phyloP scores from a whole-genome alignment of 1,139 yeast species.

The Pichia sp. region DNA sequence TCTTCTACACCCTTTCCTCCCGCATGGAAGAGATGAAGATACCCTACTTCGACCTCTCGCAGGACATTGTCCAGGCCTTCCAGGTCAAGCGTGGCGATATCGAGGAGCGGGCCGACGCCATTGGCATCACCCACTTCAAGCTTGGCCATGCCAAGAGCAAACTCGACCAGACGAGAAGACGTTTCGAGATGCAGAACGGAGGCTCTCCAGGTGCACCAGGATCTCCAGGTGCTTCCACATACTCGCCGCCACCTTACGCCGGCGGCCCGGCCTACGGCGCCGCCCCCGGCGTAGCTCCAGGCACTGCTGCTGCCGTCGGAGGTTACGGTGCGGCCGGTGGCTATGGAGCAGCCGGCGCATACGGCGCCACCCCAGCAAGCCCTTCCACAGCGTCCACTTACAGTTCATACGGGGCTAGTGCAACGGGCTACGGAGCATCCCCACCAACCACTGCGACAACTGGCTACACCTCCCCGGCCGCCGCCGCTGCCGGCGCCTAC shows the following conservation, averaged over 20 bases:
- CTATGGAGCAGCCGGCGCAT: slow-evolving; percentile 5
- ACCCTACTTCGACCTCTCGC: slow-evolving; percentile 82
- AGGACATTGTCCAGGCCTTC: slow-evolving; percentile 82
- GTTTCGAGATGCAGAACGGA: slow-evolving; percentile 49
- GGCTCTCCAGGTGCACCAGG: slow-evolving; percentile 30
- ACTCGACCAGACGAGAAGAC: slow-evolving; percentile 74
- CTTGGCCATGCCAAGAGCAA: slow-evolving; percentile 85
- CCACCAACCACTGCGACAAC: slow-evolving; percentile 17
- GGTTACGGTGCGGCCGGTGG: slow-evolving; percentile 19
- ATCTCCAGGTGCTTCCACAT: neutral
- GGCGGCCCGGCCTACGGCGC: slow-evolving; percentile 17
- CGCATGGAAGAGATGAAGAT: slow-evolving; percentile 95
- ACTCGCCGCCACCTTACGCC: slow-evolving; percentile 7
- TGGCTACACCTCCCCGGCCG: slow-evolving; percentile 14
- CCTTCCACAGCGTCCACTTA: slow-evolving; percentile 12
- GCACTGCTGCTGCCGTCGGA: neutral
- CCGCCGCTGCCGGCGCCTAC: slow-evolving; percentile 4
- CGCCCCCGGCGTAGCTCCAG: slow-evolving; percentile 12
- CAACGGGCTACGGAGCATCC: slow-evolving; percentile 9
- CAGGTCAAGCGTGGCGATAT: slow-evolving; percentile 79
- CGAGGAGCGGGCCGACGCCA: slow-evolving; percentile 82
- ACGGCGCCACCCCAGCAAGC: slow-evolving; percentile 7
- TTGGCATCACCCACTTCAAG: slow-evolving; percentile 84
- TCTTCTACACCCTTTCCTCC: slow-evolving; percentile 84
- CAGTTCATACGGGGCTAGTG: slow-evolving; percentile 12